These are phyloP conservation scores for Curvularia hawaiiensis DNA, from an alignment of 2,329 filamentous ascomycete genomes.

Conservation along the genomic window DNA sequence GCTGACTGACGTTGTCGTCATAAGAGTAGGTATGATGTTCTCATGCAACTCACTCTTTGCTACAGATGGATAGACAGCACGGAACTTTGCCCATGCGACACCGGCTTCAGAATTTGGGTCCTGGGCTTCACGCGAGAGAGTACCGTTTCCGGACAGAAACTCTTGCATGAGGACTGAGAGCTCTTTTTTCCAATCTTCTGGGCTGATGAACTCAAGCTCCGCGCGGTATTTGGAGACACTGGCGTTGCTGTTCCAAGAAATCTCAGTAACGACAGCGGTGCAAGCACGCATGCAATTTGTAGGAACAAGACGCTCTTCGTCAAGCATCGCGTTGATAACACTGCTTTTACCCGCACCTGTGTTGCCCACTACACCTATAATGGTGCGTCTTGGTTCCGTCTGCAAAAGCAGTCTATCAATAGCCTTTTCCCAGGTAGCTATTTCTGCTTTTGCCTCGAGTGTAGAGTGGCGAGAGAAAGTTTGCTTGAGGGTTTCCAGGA, in stretches of 20 bases:
- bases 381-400: conserved; percentile 48
- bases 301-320: conserved; percentile 62
- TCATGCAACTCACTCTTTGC: conserved; percentile 49
- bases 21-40: conserved; percentile 49
- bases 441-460: conserved; percentile 30
- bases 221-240: conserved; percentile 56
- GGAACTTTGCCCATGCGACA: conserved; percentile 58
- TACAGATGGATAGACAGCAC: conserved; percentile 54
- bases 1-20: conserved; percentile 48
- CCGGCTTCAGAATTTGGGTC: conserved; percentile 56
- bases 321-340: conserved; percentile 67
- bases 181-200: conserved; percentile 60
- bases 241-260: conserved; percentile 59
- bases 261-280: conserved; percentile 65
- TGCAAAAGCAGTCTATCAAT: conserved; percentile 51
- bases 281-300: conserved; percentile 67
- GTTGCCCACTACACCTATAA: conserved; percentile 65
- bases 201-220: conserved; percentile 63
- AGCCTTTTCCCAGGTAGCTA: conserved; percentile 48
- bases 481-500: conserved; percentile 44
- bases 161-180: conserved; percentile 57
- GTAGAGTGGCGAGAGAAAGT: conserved; percentile 33
- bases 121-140: conserved; percentile 43
- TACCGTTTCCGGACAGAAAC: conserved; percentile 50
- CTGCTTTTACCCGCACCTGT: conserved; percentile 68